Conservation (phyloP, 2,329 filamentous ascomycete species). For the Aaosphaeria pasadenensis region DNA sequence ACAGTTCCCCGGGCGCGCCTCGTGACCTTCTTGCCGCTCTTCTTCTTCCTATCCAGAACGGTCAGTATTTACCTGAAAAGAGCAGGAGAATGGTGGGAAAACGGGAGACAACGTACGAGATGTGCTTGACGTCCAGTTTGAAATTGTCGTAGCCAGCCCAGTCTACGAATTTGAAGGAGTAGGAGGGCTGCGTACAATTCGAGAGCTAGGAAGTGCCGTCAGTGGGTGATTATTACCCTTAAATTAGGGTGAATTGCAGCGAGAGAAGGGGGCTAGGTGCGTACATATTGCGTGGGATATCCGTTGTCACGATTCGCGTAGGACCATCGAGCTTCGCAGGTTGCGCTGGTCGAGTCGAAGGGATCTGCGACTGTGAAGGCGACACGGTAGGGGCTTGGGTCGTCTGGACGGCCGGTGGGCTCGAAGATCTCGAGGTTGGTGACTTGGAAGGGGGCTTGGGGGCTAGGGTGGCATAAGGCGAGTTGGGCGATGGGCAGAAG, state of each 20-base stretch:
- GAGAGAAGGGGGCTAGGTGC: neutral
- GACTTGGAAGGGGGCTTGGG: slow-evolving; percentile 9
- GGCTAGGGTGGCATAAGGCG: neutral
- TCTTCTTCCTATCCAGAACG: neutral
- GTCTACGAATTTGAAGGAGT: slow-evolving; percentile 10
- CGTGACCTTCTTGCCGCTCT: neutral
- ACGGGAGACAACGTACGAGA: slow-evolving; percentile 1
- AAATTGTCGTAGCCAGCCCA: slow-evolving; percentile 9
- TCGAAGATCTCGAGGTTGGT: slow-evolving; percentile 12
- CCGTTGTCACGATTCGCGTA: slow-evolving; percentile 5
- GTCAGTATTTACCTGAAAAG: neutral
- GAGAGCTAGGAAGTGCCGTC: neutral
- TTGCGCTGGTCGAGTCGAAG: slow-evolving; percentile 3
- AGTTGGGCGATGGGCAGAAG: no score
- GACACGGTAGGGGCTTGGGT: slow-evolving; percentile 6
- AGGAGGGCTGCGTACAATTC: slow-evolving; percentile 6
- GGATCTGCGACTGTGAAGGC: slow-evolving; percentile 12
- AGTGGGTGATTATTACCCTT: neutral
- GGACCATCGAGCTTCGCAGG: slow-evolving; percentile 7
- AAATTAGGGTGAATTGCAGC: neutral
- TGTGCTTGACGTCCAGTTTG: slow-evolving; percentile 11
- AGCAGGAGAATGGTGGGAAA: neutral
- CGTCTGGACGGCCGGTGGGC: slow-evolving; percentile 7
- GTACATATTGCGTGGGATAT: slow-evolving; percentile 5
- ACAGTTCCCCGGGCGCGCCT: slow-evolving; percentile 6